A percentile compares a stretch with the other conserved stretches of the same genome.
phyloP scores from a whole-genome alignment of 805 yeast species.

The Metschnikowia colocasiae region DNA sequence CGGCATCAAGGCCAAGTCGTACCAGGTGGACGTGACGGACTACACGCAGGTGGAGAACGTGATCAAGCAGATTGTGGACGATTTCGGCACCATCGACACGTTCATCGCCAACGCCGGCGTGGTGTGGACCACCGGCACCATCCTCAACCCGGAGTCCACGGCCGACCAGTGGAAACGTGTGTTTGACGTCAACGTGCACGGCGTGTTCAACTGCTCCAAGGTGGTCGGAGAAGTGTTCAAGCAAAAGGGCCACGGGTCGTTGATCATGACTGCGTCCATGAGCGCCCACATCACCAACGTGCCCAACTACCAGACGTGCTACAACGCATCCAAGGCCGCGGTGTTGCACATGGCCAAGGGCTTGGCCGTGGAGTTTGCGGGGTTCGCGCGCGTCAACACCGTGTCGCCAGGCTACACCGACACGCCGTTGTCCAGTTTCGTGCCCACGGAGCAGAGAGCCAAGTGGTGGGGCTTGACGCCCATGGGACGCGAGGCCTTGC shows the following conservation, averaged over 20 bases:
- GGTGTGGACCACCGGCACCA: slow-evolving; percentile 44
- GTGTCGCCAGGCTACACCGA: slow-evolving; percentile 23
- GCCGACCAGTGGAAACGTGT: slow-evolving; percentile 66
- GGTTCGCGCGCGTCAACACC: slow-evolving; percentile 21
- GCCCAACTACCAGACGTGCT: slow-evolving; percentile 78
- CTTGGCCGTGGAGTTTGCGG: slow-evolving; percentile 23
- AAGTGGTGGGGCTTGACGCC: slow-evolving; percentile 25
- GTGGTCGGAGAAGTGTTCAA: slow-evolving; percentile 69
- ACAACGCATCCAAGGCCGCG: slow-evolving; percentile 22
- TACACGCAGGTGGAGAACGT: slow-evolving; percentile 46
- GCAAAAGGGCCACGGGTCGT: slow-evolving; percentile 69
- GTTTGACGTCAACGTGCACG: slow-evolving; percentile 45
- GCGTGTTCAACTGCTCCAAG: slow-evolving; percentile 54
- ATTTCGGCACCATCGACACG: slow-evolving; percentile 77
- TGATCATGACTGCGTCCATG: slow-evolving; percentile 85
- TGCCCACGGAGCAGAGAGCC: slow-evolving; percentile 20
- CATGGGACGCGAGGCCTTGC: slow-evolving; percentile 22
- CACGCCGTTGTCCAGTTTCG: slow-evolving; percentile 20
- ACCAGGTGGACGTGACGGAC: slow-evolving; percentile 57
- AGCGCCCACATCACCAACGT: slow-evolving; percentile 83
- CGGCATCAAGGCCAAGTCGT: slow-evolving; percentile 59
- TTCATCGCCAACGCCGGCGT: slow-evolving; percentile 88
- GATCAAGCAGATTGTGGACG: slow-evolving; percentile 50
- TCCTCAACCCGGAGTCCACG: slow-evolving; percentile 42
- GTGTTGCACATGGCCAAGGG: slow-evolving; percentile 22